Evolutionary conservation across 2,329 filamentous ascomycete species (phyloP).

Genomic region (Lasiodiplodia sp.): DNA sequence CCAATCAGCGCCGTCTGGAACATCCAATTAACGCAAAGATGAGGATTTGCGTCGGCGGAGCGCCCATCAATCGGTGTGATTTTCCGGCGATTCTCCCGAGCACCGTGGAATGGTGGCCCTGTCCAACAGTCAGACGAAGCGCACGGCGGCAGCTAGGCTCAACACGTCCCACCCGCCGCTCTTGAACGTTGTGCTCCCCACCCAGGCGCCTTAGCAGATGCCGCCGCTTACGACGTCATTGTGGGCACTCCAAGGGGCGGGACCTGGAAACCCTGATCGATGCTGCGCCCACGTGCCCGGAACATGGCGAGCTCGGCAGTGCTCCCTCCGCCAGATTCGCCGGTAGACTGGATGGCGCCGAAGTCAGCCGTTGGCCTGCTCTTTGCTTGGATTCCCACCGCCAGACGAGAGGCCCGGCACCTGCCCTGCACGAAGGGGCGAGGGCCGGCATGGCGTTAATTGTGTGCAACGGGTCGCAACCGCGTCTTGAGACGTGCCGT

Average conservation of each 20-base stretch:
- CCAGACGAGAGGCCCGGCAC: conserved; percentile 10
- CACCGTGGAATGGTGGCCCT: conserved; percentile 16
- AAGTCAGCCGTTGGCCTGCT: conserved; percentile 15
- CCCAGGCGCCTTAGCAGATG: conserved; percentile 14
- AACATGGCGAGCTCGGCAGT: conserved; percentile 28
- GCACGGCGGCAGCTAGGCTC: conserved; percentile 24
- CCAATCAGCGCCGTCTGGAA: conserved; percentile 15
- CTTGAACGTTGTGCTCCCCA: conserved; percentile 18
- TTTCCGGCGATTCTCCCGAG: conserved; percentile 31
- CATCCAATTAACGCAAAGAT: conserved; percentile 29
- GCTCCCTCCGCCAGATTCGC: conserved; percentile 15
- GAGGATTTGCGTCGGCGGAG: conserved; percentile 28
- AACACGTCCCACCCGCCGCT: conserved; percentile 19
- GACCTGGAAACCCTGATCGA: conserved; percentile 27
- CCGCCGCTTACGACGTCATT: conserved; percentile 23
- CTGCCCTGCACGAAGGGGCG: not conserved
- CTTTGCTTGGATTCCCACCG: conserved; percentile 13
- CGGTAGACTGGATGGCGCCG: conserved; percentile 16
- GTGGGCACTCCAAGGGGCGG: conserved; percentile 26
- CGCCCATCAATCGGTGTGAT: conserved; percentile 30
- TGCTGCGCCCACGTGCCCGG: conserved; percentile 28
- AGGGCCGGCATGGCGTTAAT: not conserved
- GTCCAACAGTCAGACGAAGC: conserved; percentile 27
- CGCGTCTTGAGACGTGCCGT: conserved; percentile 7
- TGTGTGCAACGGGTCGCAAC: conserved; percentile 9